These are phyloP conservation scores for Fusarium sp. DNA, from an alignment of 2,329 filamentous ascomycete species.

Conservation along the genomic window DNA sequence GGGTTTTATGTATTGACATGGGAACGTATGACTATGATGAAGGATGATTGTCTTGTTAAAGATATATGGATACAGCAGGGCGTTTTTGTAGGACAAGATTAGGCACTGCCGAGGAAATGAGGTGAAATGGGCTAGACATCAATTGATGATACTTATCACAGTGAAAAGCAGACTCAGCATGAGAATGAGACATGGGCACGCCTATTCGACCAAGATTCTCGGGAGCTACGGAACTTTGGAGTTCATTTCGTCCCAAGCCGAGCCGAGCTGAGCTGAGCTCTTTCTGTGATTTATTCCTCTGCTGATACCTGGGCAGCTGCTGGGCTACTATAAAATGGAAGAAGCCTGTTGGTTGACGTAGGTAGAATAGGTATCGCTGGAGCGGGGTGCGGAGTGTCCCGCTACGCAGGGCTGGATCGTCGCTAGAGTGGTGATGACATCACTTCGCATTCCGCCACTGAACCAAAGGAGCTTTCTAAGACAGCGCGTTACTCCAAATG, in stretches of 20 bases:
- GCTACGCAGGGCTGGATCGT: constrained; percentile 30
- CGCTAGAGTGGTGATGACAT: constrained; percentile 49
- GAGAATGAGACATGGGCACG: not conserved
- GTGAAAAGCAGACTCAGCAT: not conserved
- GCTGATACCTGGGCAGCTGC: not conserved
- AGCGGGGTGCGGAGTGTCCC: constrained; percentile 37
- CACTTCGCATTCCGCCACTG: constrained; percentile 50
- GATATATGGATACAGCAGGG: constrained; percentile 14
- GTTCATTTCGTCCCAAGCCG: not conserved
- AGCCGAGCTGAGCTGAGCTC: not conserved
- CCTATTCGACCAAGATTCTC: constrained; percentile 12
- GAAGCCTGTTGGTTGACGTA: constrained; percentile 20
- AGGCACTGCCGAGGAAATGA: constrained; percentile 4
- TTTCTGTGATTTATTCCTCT: not conserved
- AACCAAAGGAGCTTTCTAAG: constrained; percentile 15
- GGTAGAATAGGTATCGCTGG: constrained; percentile 25
- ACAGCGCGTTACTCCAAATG: constrained; percentile 25
- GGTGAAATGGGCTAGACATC: constrained; percentile 1
- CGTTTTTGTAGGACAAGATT: constrained; percentile 18
- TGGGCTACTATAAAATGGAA: not conserved
- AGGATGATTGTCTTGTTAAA: constrained; percentile 9
- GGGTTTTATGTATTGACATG: constrained; percentile 29
- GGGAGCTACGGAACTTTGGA: constrained; percentile 34
- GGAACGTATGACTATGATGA: constrained; percentile 14
- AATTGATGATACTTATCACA: not conserved